A percentile compares a stretch with the other conserved stretches of the same genome.
These are phyloP conservation scores for Globisporangium heterothallicum DNA, from an alignment of 352 stramenopile species.

Conservation along the genomic window DNA sequence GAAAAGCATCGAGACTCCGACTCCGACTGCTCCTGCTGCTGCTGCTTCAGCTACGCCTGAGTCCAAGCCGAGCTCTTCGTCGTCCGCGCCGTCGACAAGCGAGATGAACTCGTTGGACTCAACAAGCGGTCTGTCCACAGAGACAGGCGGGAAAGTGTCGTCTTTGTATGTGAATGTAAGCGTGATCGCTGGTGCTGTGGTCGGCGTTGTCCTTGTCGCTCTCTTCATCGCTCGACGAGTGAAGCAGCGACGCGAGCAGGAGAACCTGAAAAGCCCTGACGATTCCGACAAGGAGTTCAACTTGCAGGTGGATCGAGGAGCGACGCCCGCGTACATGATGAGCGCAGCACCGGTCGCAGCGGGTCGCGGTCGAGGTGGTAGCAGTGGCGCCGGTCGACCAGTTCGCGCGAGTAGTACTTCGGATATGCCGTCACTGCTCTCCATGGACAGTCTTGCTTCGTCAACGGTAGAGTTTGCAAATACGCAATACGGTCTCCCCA, in stretches of 20 bases:
- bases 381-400: background rate
- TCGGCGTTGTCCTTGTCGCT: slow-evolving; percentile 38
- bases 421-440: slow-evolving; percentile 17
- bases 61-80: background rate
- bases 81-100: background rate
- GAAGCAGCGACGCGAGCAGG: slow-evolving; percentile 19
- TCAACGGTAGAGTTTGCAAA: slow-evolving; percentile 27
- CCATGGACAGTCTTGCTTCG: slow-evolving; percentile 15
- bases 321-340: background rate
- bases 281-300: slow-evolving; percentile 27
- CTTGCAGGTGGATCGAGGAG: slow-evolving; percentile 14
- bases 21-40: too few relatives aligned
- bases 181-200: slow-evolving; percentile 33
- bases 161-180: slow-evolving; percentile 33
- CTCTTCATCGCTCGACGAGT: slow-evolving; percentile 44
- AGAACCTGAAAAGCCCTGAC: slow-evolving; percentile 19
- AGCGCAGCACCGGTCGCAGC: background rate
- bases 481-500: slow-evolving; percentile 26
- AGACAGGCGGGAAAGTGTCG: slow-evolving; percentile 11
- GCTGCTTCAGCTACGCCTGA: too few relatives aligned
- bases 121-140: background rate
- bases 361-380: background rate
- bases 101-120: background rate
- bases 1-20: too few relatives aligned
- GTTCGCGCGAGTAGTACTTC: slow-evolving; percentile 10